A percentile compares a stretch with the other conserved stretches of the same genome.
These are phyloP conservation scores for Zalaria sp. DNA, from an alignment of 2,329 filamentous ascomycete species.

Conservation along the genomic window DNA sequence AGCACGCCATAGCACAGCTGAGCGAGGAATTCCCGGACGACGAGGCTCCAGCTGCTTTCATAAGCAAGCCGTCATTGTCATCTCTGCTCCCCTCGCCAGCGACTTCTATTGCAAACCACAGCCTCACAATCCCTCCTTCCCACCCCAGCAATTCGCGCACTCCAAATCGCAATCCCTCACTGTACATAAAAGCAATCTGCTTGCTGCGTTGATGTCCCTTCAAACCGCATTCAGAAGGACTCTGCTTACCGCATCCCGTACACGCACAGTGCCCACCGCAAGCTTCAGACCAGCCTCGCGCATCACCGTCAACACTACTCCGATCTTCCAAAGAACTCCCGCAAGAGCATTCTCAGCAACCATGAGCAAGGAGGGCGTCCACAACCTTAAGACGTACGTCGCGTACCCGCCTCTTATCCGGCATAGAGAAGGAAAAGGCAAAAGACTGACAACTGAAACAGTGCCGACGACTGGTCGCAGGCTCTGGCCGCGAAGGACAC, in stretches of 20 bases:
- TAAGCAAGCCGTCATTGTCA: not conserved
- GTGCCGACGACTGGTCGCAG: constrained; percentile 44
- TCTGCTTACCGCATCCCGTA: constrained; percentile 19
- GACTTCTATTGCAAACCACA: not conserved
- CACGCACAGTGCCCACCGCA: constrained; percentile 14
- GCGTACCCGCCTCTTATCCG: not conserved
- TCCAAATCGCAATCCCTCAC: not conserved
- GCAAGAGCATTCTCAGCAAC: constrained; percentile 26
- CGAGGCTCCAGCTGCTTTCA: not conserved
- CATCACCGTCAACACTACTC: not conserved
- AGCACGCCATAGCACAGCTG: not conserved
- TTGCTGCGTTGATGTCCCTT: constrained; percentile 20
- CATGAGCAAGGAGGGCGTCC: constrained; percentile 33
- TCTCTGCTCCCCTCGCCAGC: not conserved
- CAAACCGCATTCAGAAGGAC: constrained; percentile 23
- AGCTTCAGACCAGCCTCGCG: constrained; percentile 11
- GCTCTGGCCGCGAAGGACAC: constrained; percentile 39
- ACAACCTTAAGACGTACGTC: constrained; percentile 33
- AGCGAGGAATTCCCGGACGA: not conserved
- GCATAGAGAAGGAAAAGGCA: not conserved
- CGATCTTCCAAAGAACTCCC: constrained; percentile 3
- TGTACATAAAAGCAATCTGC: constrained; percentile 1
- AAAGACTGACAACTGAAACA: constrained; percentile 17
- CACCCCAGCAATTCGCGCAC: not conserved
- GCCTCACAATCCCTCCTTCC: not conserved